Base-by-base conservation (phyloP, 352 stramenopile genomes). In the Phytopythium boreale region DNA sequence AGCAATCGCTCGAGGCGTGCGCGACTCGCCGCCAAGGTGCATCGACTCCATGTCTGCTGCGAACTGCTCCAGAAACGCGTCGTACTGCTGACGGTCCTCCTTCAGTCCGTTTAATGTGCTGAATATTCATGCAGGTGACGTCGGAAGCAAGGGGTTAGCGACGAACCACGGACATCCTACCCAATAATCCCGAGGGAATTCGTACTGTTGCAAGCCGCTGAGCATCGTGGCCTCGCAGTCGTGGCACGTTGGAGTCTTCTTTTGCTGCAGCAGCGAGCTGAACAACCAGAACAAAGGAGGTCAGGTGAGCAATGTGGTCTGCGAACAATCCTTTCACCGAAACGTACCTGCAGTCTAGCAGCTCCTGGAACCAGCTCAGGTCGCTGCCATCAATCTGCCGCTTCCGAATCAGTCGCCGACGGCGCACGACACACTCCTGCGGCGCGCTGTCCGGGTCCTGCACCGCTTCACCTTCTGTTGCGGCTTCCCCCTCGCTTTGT, bases 351-450 rank as follows among this genome's bases (percentile, higher is more conserved):
- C 82, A 87, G 61, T 92, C 82, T 41, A 92, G 76, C 27, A 95
- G 68, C 63, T 95, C 86, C 57, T 93, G 79, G 62, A 91, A 92
- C 86, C 86, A 95, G 53, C 86, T 88, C 50, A 91, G 69, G 56
- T 92, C 82, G 34, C 74, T 91, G 31, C 82, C 77, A 27, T 90
- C 82, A 22, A 91, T 91, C 56, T 83, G 74, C 11, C 86, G 80
- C 67, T 87, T 83, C 4, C 86, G 80, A 5, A 88, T 61, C 17
- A 90, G 62, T 20, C 82, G 73, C 41, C 85, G 69, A 17, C 80
- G 78, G 15, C 83, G 74, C 64, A 87, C 78, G 14, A 76, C 64
- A 15, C 69, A 61, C n/a, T 77, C 64, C 5, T 67, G 61, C 4
- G 64, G 56, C 17, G 31, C 31, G 11, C 36, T 44, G 14, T 57